Percentiles rank a stretch among this genome's conserved stretches.
Evolutionary conservation across 192 early-diverging fungal genomes (phyloP).

Genomic region (Blastocladiella britannica): DNA sequence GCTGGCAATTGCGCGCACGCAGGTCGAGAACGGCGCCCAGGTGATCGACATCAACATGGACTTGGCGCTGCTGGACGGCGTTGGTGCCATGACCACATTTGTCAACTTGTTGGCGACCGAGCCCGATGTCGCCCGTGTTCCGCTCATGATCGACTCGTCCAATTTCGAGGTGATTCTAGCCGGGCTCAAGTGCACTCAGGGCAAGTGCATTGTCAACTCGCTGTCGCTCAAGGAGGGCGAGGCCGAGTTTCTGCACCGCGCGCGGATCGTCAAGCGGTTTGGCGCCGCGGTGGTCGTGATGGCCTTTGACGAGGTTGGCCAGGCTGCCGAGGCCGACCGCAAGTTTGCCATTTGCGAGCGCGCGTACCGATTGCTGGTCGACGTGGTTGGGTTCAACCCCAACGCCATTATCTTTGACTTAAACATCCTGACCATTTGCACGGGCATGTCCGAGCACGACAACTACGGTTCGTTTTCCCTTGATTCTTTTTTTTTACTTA

Average conservation of each 20-base stretch:
- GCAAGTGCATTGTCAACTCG: constrained; percentile 95
- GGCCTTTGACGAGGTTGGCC: constrained; percentile 92
- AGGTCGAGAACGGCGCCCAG: constrained; percentile 89
- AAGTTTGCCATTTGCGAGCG: constrained; percentile 80
- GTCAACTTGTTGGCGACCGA: constrained; percentile 84
- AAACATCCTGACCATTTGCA: constrained; percentile 90
- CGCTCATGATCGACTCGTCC: constrained; percentile 90
- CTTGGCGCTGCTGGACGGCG: constrained; percentile 85
- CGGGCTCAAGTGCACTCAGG: constrained; percentile 85
- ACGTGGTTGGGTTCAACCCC: constrained; percentile 64
- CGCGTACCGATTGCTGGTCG: constrained; percentile 70
- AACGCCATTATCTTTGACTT: constrained; percentile 77
- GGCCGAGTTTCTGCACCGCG: constrained; percentile 77
- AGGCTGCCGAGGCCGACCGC: constrained; percentile 61
- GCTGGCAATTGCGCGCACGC: constrained; percentile 71
- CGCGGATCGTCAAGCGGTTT: constrained; percentile 63
- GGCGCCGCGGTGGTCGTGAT: constrained; percentile 92
- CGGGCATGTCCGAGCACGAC: constrained; percentile 41
- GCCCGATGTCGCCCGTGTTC: constrained; percentile 69
- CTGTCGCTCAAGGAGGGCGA: constrained; percentile 91
- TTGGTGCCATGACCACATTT: constrained; percentile 81
- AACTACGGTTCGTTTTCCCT: too few species aligned
- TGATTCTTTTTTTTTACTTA: too few species aligned
- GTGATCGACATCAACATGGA: constrained; percentile 94
- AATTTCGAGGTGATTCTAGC: constrained; percentile 95